phyloP scores from a whole-genome alignment of 2,329 filamentous ascomycete species.

The Metarhizium guizhouense region DNA sequence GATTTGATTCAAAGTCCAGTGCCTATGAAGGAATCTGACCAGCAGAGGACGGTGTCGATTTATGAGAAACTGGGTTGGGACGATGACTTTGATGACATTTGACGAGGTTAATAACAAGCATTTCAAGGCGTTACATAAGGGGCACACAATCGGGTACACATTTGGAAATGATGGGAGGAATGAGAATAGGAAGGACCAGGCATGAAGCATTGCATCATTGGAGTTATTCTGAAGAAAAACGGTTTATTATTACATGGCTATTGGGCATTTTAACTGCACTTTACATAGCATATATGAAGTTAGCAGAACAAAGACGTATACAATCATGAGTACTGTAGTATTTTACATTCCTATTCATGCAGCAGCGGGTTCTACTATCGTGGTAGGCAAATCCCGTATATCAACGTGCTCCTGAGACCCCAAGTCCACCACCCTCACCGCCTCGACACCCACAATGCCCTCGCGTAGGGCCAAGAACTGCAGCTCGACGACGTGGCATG shows the following conservation, averaged over 20 bases:
- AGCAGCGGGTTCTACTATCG: constrained; percentile 41
- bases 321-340: background rate
- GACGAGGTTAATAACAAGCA: constrained; percentile 15
- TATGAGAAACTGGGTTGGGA: constrained; percentile 51
- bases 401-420: constrained; percentile 69
- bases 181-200: background rate
- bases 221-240: background rate
- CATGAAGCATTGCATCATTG: background rate
- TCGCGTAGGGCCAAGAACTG: constrained; percentile 59
- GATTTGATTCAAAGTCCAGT: constrained; percentile 10
- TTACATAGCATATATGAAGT: background rate
- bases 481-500: constrained; percentile 66
- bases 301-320: background rate
- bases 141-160: background rate
- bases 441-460: constrained; percentile 63
- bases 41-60: constrained; percentile 31
- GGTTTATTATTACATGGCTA: background rate
- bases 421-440: constrained; percentile 64
- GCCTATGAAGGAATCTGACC: constrained; percentile 5
- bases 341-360: constrained; percentile 10
- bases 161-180: background rate
- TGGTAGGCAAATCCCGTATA: constrained; percentile 62
- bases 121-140: constrained; percentile 8
- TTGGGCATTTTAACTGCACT: background rate
- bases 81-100: constrained; percentile 42